Evolutionary conservation across 768 basidiomycete species (phyloP).

Genomic region (Lenzites betulinus): DNA sequence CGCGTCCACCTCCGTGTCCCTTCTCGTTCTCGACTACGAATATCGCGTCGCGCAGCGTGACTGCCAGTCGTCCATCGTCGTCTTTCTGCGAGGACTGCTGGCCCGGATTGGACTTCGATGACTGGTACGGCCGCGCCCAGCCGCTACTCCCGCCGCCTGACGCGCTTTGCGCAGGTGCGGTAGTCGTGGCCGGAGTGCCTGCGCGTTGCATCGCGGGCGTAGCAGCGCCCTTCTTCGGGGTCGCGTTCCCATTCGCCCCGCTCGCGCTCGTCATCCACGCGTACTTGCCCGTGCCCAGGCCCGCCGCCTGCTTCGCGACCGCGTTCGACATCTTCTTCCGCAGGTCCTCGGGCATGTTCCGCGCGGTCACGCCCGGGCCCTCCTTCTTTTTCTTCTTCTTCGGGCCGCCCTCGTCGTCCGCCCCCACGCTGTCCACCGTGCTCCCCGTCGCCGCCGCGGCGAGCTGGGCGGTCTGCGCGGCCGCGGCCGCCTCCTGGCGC

Average conservation of each 20-base stretch:
- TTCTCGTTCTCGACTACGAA: conserved; percentile 84
- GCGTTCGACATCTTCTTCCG: conserved; percentile 91
- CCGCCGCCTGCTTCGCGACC: conserved; percentile 87
- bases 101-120: conserved; percentile 43
- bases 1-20: conserved; percentile 81
- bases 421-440: conserved; percentile 36
- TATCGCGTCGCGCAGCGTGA: conserved; percentile 81
- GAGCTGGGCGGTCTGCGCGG: conserved; percentile 59
- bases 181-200: conserved; percentile 36
- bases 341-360: conserved; percentile 91
- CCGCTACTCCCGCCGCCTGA: conserved; percentile 26
- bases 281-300: conserved; percentile 72
- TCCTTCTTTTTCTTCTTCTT: conserved; percentile 83
- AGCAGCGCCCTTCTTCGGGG: conserved; percentile 35
- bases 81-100: conserved; percentile 40
- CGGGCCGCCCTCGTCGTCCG: conserved; percentile 53
- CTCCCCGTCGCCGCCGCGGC: conserved; percentile 54
- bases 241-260: conserved; percentile 40
- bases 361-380: conserved; percentile 79
- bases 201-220: conserved; percentile 22
- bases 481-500: conserved; percentile 69
- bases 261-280: conserved; percentile 77
- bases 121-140: conserved; percentile 68
- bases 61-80: conserved; percentile 56
- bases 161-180: conserved; percentile 29